These are phyloP conservation scores for Coniochaeta hoffmannii DNA, from an alignment of 2,329 filamentous ascomycete genomes.

Conservation along the genomic window DNA sequence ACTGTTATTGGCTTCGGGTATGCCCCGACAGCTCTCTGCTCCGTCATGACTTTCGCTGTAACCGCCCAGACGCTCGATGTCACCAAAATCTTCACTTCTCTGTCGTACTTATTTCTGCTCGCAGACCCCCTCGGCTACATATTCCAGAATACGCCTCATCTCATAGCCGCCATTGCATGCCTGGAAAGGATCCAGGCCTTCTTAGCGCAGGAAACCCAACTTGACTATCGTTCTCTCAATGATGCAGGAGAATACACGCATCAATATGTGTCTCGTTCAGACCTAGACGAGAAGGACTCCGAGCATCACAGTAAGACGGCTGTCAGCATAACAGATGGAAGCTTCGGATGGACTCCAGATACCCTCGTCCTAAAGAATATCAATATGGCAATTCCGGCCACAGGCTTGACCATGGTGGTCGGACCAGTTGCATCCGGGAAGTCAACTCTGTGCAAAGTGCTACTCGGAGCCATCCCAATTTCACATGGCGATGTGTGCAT, in stretches of 20 bases:
- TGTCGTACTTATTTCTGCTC: neutral
- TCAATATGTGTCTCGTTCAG: too few species aligned
- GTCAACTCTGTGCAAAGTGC: slow-evolving; percentile 21
- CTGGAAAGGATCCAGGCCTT: slow-evolving; percentile 10
- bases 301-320: neutral
- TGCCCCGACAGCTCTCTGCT: slow-evolving; percentile 6
- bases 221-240: too few species aligned
- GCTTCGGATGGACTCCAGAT: neutral
- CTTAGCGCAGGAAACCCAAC: slow-evolving; percentile 14
- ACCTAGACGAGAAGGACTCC: neutral
- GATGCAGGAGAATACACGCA: neutral
- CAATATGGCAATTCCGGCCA: slow-evolving; percentile 4
- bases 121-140: neutral
- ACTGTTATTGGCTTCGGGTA: neutral
- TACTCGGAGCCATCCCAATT: slow-evolving; percentile 19
- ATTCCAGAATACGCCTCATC: neutral
- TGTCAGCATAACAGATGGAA: neutral
- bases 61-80: neutral
- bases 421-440: slow-evolving; percentile 29
- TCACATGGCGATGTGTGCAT: slow-evolving; percentile 13
- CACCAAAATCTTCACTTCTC: neutral
- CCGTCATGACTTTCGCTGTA: slow-evolving; percentile 2
- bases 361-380: neutral
- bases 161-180: neutral
- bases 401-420: slow-evolving; percentile 17